These are phyloP conservation scores for Mantamonas sphyraenae DNA, from an alignment of 78 protist genomes.

Conservation along the genomic window DNA sequence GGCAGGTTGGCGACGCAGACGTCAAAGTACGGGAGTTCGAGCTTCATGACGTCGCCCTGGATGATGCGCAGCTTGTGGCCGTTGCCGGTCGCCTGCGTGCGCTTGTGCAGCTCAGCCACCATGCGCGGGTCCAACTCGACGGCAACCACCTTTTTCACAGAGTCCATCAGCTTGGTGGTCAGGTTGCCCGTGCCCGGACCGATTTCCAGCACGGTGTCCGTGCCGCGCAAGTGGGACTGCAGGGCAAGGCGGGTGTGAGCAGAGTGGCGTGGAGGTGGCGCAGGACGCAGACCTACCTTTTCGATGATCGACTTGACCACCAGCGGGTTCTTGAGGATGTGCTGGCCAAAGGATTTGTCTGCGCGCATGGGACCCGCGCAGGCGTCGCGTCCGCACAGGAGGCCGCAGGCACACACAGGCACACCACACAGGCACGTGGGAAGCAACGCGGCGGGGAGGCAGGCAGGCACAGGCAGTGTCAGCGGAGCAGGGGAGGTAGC, in stretches of 20 bases:
- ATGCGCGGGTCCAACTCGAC: constrained; percentile 97
- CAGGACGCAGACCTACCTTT: constrained; percentile 46
- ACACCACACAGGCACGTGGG: too few relatives aligned
- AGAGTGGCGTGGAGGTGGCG: background rate
- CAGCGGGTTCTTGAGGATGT: constrained; percentile 89
- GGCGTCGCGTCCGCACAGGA: too few relatives aligned
- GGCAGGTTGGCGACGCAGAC: constrained; percentile 97
- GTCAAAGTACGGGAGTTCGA: constrained; percentile 90
- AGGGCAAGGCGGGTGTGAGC: background rate
- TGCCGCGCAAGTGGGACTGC: constrained; percentile 63
- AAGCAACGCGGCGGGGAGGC: too few relatives aligned
- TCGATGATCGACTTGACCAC: constrained; percentile 84
- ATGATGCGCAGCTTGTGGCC: constrained; percentile 60
- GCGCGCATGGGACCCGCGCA: background rate
- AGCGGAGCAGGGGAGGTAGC: too few relatives aligned
- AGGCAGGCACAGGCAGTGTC: too few relatives aligned
- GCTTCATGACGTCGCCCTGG: constrained; percentile 81
- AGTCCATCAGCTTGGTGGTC: constrained; percentile 86
- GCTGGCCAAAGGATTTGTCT: constrained; percentile 91
- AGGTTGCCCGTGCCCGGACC: constrained; percentile 99
- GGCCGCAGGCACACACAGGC: too few relatives aligned
- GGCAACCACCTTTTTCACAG: constrained; percentile 84
- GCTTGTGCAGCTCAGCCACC: constrained; percentile 96
- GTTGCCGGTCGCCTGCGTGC: constrained; percentile 69
- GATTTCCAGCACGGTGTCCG: constrained; percentile 93